phyloP scores from a whole-genome alignment of 2,329 filamentous ascomycete genomes.

The Byssoonygena ceratinophila region DNA sequence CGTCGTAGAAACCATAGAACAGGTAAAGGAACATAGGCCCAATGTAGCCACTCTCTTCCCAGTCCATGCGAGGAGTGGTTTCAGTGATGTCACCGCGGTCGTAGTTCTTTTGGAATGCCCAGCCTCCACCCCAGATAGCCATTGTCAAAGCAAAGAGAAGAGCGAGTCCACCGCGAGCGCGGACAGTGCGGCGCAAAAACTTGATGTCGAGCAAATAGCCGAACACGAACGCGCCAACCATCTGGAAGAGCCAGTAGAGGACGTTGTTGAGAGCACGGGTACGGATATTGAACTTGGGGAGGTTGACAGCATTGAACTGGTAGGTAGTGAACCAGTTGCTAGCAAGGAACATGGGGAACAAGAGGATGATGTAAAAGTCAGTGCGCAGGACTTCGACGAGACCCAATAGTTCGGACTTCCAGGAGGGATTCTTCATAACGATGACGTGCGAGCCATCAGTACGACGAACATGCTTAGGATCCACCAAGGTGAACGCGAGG shows the following conservation, averaged over 20 bases:
- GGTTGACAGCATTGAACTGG: conserved; percentile 65
- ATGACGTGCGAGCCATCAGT: conserved; percentile 70
- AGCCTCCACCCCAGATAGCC: conserved; percentile 72
- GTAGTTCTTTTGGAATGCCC: conserved; percentile 60
- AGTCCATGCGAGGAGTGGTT: conserved; percentile 23
- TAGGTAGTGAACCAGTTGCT: conserved; percentile 75
- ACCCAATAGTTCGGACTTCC: conserved; percentile 66
- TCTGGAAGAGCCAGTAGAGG: conserved; percentile 71
- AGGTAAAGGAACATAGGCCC: conserved; percentile 83
- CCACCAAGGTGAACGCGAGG: conserved; percentile 58
- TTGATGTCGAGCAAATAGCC: conserved; percentile 59
- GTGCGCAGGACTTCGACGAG: conserved; percentile 60
- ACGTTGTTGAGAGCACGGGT: conserved; percentile 66
- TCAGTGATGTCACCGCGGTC: conserved; percentile 32
- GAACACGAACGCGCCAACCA: conserved; percentile 62
- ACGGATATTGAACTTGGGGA: conserved; percentile 59
- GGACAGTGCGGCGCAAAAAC: conserved; percentile 50
- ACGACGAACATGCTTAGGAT: conserved; percentile 62
- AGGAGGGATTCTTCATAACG: conserved; percentile 81
- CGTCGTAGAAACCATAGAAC: conserved; percentile 82
- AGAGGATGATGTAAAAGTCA: conserved; percentile 61
- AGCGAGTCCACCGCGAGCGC: conserved; percentile 55
- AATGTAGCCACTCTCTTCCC: conserved; percentile 50
- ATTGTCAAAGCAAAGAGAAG: conserved; percentile 61
- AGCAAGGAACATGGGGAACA: conserved; percentile 74